Base-by-base conservation (phyloP, 805 yeast species). In the Candida alai region DNA sequence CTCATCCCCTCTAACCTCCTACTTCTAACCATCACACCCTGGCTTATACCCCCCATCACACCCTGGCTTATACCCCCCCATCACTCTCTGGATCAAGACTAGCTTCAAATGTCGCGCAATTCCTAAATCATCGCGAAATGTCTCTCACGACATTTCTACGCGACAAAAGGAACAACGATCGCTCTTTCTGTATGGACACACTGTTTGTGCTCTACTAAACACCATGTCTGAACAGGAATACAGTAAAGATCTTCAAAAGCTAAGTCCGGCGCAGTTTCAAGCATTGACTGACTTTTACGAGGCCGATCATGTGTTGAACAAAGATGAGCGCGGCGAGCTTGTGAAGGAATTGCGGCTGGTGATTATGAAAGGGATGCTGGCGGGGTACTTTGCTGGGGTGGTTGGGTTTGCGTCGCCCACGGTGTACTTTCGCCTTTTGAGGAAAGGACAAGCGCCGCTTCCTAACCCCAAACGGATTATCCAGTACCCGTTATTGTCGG, bases 201-300 rank as follows among this genome's bases (percentile, higher is more conserved):
- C n/a, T n/a, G n/a, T n/a, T n/a, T n/a, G n/a, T n/a, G n/a, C n/a
- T n/a, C n/a, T n/a, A n/a, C n/a, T n/a, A n/a, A n/a, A n/a, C n/a
- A n/a, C n/a, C n/a, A n/a, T n/a, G n/a, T n/a, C n/a, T n/a, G 23
- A 28, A n/a, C 25, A 13, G 18, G 17, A 12, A 6, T 10, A 6
- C 13, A 20, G 9, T 10, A n/a, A 30, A 19, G 34, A 25, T 11
- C 7, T 15, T 30, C 44, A 52, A 18, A 50, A 45, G 34, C 49
- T 64, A 19, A 47, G 56, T 6, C 61, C 62, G 2, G 43, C 49
- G n/a, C 64, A 63, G 39, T 56, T 64, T 44, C 45, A 62, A 19
- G 63, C 65, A n/a, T 51, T 59, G 35, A 57, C 65, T 24, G 39
- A 49, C 14, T 66, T 66, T 40, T 65, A 63, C 41, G 65, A 65